phyloP scores from a whole-genome alignment of 352 stramenopile genomes.

The Elongisporangium prolatum region DNA sequence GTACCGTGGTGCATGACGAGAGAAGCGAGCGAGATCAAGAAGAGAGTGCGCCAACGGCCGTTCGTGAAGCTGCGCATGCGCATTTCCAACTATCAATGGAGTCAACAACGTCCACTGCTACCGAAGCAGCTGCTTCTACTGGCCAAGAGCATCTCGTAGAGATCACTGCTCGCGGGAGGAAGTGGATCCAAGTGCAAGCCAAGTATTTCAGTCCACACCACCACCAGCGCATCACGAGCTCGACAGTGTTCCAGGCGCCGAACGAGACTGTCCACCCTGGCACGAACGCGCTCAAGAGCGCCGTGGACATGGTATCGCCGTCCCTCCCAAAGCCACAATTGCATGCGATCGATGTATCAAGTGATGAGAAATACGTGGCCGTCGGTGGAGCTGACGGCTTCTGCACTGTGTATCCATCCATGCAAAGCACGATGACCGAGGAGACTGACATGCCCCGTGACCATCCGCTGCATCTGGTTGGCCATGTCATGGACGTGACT shows the following conservation, averaged over 20 bases:
- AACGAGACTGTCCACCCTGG: constrained; percentile 18
- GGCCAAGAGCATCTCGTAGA: constrained; percentile 19
- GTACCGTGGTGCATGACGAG: constrained; percentile 21
- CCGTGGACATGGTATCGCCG: constrained; percentile 4
- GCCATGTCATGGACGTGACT: constrained; percentile 63
- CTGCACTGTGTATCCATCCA: constrained; percentile 42
- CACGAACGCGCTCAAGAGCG: constrained; percentile 1
- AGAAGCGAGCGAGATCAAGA: background rate
- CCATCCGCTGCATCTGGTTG: constrained; percentile 27
- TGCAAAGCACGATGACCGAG: constrained; percentile 6
- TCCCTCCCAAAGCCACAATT: constrained; percentile 26
- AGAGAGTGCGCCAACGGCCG: background rate
- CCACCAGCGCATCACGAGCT: constrained; percentile 14
- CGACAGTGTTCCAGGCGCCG: constrained; percentile 50
- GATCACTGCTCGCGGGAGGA: constrained; percentile 24
- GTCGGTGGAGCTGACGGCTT: constrained; percentile 53
- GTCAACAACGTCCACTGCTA: constrained; percentile 1
- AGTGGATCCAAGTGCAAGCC: constrained; percentile 46
- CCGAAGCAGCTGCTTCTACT: background rate
- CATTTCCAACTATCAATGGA: constrained; percentile 40
- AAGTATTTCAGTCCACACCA: constrained; percentile 6
- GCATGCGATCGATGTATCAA: constrained; percentile 39
- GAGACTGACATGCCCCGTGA: constrained; percentile 2
- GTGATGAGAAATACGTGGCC: constrained; percentile 40
- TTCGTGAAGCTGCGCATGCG: constrained; percentile 20